Base-by-base conservation (phyloP, 2,329 filamentous ascomycete genomes). In the Clarireedia sp. region DNA sequence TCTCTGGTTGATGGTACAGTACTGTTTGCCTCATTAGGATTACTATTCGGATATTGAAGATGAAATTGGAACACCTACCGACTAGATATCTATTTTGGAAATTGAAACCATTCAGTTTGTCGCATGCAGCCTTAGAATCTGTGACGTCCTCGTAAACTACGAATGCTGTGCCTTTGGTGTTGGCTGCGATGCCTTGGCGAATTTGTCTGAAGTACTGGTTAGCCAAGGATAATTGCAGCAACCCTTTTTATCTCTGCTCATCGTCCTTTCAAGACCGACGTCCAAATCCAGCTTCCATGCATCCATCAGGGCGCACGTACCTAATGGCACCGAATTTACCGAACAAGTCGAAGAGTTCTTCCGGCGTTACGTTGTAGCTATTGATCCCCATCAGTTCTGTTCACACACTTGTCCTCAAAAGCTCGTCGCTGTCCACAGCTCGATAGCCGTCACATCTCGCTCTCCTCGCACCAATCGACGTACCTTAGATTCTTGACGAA, bases 401-500 rank as follows among this genome's bases (percentile, higher is more conserved):
- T 76, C 67, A 83, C 76, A 82, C 83, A 74, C 46, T 37, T 80
- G 83, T 63, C 38, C 54, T 62, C 54, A 56, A 56, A 56, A 54
- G 57, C 46, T 21, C 59, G 43, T 61, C 59, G 56, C 48, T 54
- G 57, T 52, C 53, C 57, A 56, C 56, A 49, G 37, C 24, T 24
- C 21, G 5, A 47, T 50, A 41, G 36, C 33, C 37, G 21, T 8
- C 45, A 36, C 45, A 43, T 49, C 19, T 36, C n/a, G 24, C 23
- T 41, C n/a, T 49, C 52, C 38, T 33, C 23, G 24, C 36, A 49
- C 33, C 52, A 44, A 44, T 50, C 26, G 36, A 75, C 78, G 65
- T 74, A 95, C 90, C 89, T 95, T 79, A 97, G 83, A 83, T 99
- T 97, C 89, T 97, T 97, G 70, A 97, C 92, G 83, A 97, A 97